These are phyloP conservation scores for Clarireedia paspali DNA, from an alignment of 2,329 filamentous ascomycete species.

Conservation along the genomic window DNA sequence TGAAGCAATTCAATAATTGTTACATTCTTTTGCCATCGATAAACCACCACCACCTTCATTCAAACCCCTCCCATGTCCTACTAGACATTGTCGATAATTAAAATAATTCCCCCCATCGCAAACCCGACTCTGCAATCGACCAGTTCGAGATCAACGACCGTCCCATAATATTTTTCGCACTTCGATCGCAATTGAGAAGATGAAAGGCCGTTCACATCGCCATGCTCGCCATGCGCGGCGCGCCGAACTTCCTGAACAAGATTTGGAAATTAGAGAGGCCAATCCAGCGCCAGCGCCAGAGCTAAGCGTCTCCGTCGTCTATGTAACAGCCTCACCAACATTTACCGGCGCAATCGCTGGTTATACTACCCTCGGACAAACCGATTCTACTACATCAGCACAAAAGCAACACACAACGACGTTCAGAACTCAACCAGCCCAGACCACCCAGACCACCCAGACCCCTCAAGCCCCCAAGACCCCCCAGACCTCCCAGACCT, in stretches of 20 bases:
- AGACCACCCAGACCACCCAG: not conserved
- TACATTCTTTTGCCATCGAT: not conserved
- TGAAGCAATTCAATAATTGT: not conserved
- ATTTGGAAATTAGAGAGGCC: slow-evolving; percentile 5
- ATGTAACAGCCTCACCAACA: slow-evolving; percentile 44
- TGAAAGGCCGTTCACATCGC: slow-evolving; percentile 22
- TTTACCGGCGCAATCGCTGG: slow-evolving; percentile 43
- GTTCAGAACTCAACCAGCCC: not conserved
- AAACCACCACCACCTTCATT: not conserved
- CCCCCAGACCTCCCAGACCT: too few relatives aligned
- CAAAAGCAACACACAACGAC: not conserved
- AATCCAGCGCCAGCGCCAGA: slow-evolving; percentile 8
- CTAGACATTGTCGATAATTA: not conserved
- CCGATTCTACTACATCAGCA: slow-evolving; percentile 7
- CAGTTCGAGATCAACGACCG: not conserved
- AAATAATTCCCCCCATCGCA: not conserved
- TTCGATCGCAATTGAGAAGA: slow-evolving; percentile 5
- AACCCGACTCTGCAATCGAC: not conserved
- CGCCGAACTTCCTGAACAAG: slow-evolving; percentile 12
- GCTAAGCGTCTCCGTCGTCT: slow-evolving; percentile 38
- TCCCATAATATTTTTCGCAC: not conserved
- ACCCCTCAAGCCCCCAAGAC: too few relatives aligned
- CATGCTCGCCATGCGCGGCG: slow-evolving; percentile 19
- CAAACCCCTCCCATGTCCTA: not conserved
- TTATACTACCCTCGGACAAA: slow-evolving; percentile 33